Evolutionary conservation across 2,329 filamentous ascomycete genomes (phyloP).

Genomic region (Chrysoporthe cubensis): DNA sequence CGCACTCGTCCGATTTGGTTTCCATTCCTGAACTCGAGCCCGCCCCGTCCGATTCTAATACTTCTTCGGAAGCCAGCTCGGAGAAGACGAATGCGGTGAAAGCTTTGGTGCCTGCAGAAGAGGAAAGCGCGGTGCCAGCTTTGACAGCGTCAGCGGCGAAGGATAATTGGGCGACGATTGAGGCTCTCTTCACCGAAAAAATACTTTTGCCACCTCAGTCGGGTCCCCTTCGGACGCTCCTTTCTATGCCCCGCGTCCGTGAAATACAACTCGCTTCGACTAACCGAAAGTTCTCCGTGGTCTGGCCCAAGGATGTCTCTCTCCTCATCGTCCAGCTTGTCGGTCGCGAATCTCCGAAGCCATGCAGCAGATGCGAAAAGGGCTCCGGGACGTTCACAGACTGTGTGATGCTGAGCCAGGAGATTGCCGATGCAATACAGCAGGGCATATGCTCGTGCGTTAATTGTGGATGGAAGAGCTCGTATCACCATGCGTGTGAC

Average conservation of each 20-base stretch:
- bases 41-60: not conserved
- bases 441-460: slow-evolving; percentile 14
- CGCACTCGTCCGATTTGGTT: not conserved
- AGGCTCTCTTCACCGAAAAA: not conserved
- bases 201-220: slow-evolving; percentile 2
- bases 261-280: not conserved
- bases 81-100: not conserved
- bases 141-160: not conserved
- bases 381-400: slow-evolving; percentile 9
- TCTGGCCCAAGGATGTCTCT: slow-evolving; percentile 8
- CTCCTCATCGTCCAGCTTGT: slow-evolving; percentile 19
- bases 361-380: slow-evolving; percentile 1
- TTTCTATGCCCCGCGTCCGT: not conserved
- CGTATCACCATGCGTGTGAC: not conserved
- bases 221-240: slow-evolving; percentile 1
- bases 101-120: not conserved
- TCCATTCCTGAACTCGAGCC: not conserved
- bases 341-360: slow-evolving; percentile 3
- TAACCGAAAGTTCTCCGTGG: not conserved
- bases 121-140: not conserved
- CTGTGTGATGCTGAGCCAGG: slow-evolving; percentile 8
- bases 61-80: not conserved
- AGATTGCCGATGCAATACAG: slow-evolving; percentile 3
- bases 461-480: slow-evolving; percentile 9
- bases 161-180: slow-evolving; percentile 15